These are phyloP conservation scores for Salix exigua DNA, from an alignment of 345 rosid species.

Conservation along the genomic window DNA sequence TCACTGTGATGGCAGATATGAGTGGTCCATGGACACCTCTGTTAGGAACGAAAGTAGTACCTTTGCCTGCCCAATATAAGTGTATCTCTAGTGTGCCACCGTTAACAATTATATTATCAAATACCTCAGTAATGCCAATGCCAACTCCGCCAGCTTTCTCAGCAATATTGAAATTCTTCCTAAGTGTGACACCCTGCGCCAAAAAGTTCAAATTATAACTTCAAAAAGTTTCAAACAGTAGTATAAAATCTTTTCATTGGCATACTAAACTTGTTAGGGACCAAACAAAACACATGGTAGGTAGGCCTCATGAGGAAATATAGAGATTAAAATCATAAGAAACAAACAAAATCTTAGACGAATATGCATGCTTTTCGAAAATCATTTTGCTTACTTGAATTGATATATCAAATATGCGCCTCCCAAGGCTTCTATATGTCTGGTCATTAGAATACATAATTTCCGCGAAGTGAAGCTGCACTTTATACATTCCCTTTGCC, in stretches of 20 bases:
- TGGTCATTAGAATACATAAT: constrained; percentile 55
- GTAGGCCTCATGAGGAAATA: background rate
- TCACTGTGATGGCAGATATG: constrained; percentile 66
- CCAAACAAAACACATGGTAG: background rate
- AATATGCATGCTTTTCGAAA: background rate
- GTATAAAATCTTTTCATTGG: no score
- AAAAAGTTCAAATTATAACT: background rate
- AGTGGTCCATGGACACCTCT: constrained; percentile 82
- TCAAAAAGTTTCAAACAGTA: no score
- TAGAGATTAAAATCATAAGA: background rate
- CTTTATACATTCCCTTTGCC: constrained; percentile 51
- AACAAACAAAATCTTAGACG: background rate
- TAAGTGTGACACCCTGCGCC: constrained; percentile 50
- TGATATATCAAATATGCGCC: constrained; percentile 64
- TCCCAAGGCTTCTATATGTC: constrained; percentile 58
- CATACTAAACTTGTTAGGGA: background rate
- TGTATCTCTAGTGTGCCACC: constrained; percentile 72
- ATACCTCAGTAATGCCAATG: constrained; percentile 18
- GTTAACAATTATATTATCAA: constrained; percentile 39
- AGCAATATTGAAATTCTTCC: constrained; percentile 56
- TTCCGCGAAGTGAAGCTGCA: constrained; percentile 82
- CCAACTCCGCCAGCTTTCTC: constrained; percentile 77
- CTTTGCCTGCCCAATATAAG: constrained; percentile 84
- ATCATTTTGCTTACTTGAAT: constrained; percentile 53
- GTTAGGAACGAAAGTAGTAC: constrained; percentile 57